Percentiles rank a stretch among this genome's conserved stretches.
Evolutionary conservation across 2,329 filamentous ascomycete genomes (phyloP).

Genomic region (Tympanopsis confertula): DNA sequence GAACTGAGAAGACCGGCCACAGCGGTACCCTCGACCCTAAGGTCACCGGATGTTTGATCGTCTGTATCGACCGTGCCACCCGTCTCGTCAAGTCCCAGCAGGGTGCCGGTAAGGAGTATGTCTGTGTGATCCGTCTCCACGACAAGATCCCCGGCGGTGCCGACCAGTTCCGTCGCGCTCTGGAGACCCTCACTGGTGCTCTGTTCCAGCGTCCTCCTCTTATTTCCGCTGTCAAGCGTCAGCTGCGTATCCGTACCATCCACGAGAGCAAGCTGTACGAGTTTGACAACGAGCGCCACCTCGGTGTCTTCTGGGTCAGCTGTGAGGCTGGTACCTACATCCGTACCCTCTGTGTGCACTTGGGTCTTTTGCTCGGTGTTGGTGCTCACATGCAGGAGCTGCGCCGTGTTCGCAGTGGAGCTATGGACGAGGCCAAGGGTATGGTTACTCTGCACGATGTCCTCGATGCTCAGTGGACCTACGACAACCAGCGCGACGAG

Average conservation of each 20-base stretch:
- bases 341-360: conserved; percentile 90
- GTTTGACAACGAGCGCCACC: conserved; percentile 95
- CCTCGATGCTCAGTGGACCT: conserved; percentile 87
- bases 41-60: conserved; percentile 86
- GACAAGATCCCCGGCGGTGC: conserved; percentile 90
- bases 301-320: conserved; percentile 98
- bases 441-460: conserved; percentile 93
- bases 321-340: conserved; percentile 99
- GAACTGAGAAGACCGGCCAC: conserved; percentile 93
- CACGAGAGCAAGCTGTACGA: conserved; percentile 94
- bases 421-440: conserved; percentile 82
- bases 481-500: conserved; percentile 93
- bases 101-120: conserved; percentile 97
- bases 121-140: conserved; percentile 87
- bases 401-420: conserved; percentile 81
- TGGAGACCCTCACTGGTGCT: conserved; percentile 91
- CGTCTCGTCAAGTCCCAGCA: conserved; percentile 98
- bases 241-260: conserved; percentile 94
- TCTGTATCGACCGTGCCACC: conserved; percentile 76
- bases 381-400: conserved; percentile 98
- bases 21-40: conserved; percentile 97
- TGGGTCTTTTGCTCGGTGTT: conserved; percentile 60
- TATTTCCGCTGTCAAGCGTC: conserved; percentile 97
- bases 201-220: conserved; percentile 93
- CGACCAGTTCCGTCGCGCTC: conserved; percentile 80